Percentiles rank a stretch among this genome's conserved stretches.
Conservation (phyloP, 129 eudicot species). For the Arctium lappa region DNA sequence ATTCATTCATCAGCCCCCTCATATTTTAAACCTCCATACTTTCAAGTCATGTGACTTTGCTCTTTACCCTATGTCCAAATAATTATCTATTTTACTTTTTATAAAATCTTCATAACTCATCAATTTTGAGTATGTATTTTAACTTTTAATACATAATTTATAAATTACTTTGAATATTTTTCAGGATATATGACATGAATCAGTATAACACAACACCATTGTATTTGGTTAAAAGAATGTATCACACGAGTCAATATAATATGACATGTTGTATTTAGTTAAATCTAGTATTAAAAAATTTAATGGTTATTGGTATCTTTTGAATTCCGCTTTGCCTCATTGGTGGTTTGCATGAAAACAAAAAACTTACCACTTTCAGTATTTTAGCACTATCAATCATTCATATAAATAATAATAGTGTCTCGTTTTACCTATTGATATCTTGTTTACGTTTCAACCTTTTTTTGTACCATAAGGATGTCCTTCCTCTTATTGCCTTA, state of each 20-base stretch:
- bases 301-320: too few species aligned
- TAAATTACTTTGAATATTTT: not conserved
- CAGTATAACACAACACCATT: not conserved
- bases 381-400: not conserved
- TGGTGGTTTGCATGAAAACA: too few species aligned
- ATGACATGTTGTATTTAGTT: too few species aligned
- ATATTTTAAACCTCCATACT: constrained; percentile 20
- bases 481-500: not conserved
- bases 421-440: not conserved
- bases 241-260: too few species aligned
- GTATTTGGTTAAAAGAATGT: too few species aligned
- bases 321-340: too few species aligned
- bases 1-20: constrained; percentile 18
- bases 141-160: not conserved
- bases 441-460: not conserved
- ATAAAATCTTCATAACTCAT: not conserved
- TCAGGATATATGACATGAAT: not conserved
- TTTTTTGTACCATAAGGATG: not conserved
- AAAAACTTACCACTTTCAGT: too few species aligned
- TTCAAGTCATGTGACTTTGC: constrained; percentile 30
- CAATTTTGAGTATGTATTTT: not conserved
- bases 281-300: too few species aligned
- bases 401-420: not conserved
- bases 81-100: constrained; percentile 11
- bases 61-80: constrained; percentile 21